Evolutionary conservation across 805 yeast genomes (phyloP).

Genomic region (Saturnispora diversa): DNA sequence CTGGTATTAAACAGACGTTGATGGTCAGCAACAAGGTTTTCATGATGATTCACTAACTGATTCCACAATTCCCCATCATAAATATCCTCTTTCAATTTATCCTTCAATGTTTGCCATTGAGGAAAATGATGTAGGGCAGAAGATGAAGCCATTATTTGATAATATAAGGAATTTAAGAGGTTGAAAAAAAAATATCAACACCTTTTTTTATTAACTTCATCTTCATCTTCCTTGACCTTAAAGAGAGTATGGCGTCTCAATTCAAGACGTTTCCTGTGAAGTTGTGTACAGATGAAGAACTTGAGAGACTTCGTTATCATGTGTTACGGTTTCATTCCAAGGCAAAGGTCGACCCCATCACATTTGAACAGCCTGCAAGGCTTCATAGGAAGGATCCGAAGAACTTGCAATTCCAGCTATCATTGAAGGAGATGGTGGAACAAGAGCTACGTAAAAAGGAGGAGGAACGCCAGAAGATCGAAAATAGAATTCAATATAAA

Average conservation of each 20-base stretch:
- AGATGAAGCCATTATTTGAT: no score
- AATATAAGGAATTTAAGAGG: no score
- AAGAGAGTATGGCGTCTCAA: not conserved
- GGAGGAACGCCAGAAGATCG: conserved; percentile 30
- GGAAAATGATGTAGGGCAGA: conserved; percentile 18
- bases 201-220: not conserved
- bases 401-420: conserved; percentile 77
- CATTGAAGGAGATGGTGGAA: conserved; percentile 66
- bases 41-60: conserved; percentile 21
- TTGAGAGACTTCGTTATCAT: conserved; percentile 4
- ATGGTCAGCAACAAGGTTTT: conserved; percentile 20
- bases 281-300: conserved; percentile 10
- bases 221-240: not conserved
- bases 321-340: conserved; percentile 6
- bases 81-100: conserved; percentile 20
- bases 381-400: conserved; percentile 91
- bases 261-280: conserved; percentile 8
- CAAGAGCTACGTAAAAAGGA: conserved; percentile 43
- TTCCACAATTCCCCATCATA: conserved; percentile 23
- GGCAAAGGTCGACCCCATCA: conserved; percentile 50
- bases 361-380: conserved; percentile 74
- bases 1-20: conserved; percentile 14
- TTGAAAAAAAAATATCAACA: conserved; percentile 1
- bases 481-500: conserved; percentile 32
- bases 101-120: conserved; percentile 22